Evolutionary conservation across 176 grass and related monocot genomes (phyloP).

Genomic region (Carex parvula): DNA sequence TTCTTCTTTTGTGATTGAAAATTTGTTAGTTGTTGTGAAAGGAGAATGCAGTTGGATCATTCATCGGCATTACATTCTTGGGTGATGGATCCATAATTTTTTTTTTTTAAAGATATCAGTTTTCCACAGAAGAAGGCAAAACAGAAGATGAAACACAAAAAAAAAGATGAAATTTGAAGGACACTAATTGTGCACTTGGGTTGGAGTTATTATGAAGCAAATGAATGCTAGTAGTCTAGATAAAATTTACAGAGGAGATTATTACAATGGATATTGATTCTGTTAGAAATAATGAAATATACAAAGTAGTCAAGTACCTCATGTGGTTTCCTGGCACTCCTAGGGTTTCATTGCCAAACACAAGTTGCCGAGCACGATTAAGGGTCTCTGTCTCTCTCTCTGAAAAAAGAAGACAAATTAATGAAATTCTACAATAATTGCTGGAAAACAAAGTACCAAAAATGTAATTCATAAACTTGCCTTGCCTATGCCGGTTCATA

Average conservation of each 20-base stretch:
- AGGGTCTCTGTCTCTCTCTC: conserved; percentile 99
- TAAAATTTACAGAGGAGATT: not conserved
- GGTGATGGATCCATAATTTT: not conserved
- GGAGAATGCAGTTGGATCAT: not conserved
- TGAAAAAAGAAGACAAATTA: conserved; percentile 23
- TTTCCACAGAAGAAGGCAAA: not conserved
- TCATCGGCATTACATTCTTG: not conserved
- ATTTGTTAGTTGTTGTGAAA: not conserved
- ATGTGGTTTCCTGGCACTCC: conserved; percentile 42
- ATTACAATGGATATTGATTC: not conserved
- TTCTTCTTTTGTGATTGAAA: not conserved
- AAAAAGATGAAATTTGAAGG: not conserved
- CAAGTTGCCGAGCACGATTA: conserved; percentile 90
- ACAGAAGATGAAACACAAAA: not conserved
- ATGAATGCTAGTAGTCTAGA: not conserved
- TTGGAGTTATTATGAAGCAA: not conserved
- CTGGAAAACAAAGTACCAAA: not conserved
- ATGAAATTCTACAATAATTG: not conserved
- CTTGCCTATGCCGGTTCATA: conserved; percentile 98
- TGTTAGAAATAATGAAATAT: too few relatives aligned
- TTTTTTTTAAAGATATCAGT: not conserved
- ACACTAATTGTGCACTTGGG: not conserved
- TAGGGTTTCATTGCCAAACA: conserved; percentile 86
- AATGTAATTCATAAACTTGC: conserved; percentile 30
- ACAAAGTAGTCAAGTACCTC: conserved; percentile 29